These are phyloP conservation scores for Colletotrichum costaricense DNA, from an alignment of 2,329 filamentous ascomycete genomes.

Conservation along the genomic window DNA sequence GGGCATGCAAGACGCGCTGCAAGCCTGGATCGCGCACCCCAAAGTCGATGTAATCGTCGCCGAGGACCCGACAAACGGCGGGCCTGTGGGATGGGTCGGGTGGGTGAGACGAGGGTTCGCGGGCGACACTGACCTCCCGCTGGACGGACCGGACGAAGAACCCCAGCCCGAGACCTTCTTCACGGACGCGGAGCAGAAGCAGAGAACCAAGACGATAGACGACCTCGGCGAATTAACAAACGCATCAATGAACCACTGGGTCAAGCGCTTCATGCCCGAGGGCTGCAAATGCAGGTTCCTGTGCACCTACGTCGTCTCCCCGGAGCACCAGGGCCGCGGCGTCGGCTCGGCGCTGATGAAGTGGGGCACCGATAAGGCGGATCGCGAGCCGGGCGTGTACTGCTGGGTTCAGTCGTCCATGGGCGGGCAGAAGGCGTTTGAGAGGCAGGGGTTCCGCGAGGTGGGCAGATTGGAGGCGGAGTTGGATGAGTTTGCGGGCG, in stretches of 20 bases:
- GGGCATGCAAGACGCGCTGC: slow-evolving; percentile 37
- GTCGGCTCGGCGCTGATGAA: slow-evolving; percentile 47
- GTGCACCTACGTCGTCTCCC: slow-evolving; percentile 45
- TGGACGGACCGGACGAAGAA: slow-evolving; percentile 30
- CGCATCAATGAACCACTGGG: slow-evolving; percentile 44
- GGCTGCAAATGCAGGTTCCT: slow-evolving; percentile 48
- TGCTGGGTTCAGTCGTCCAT: slow-evolving; percentile 41
- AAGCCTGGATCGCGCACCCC: slow-evolving; percentile 38
- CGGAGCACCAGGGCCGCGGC: slow-evolving; percentile 45
- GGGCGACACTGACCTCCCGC: slow-evolving; percentile 38
- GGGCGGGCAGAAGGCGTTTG: slow-evolving; percentile 43
- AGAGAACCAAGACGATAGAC: slow-evolving; percentile 37
- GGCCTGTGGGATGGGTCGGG: slow-evolving; percentile 46
- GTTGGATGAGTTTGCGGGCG: slow-evolving; percentile 8
- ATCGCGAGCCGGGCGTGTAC: slow-evolving; percentile 44
- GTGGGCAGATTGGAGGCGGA: slow-evolving; percentile 26
- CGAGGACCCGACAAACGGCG: slow-evolving; percentile 36
- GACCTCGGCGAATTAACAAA: slow-evolving; percentile 44
- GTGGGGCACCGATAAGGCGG: slow-evolving; percentile 45
- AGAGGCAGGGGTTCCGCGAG: slow-evolving; percentile 43
- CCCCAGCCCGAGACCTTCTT: not conserved
- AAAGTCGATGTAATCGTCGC: slow-evolving; percentile 47
- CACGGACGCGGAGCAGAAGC: not conserved
- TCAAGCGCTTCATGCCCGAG: slow-evolving; percentile 40
- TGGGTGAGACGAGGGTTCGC: slow-evolving; percentile 47